phyloP scores from a whole-genome alignment of 2,329 filamentous ascomycete genomes.

The Pyrenophora teres region DNA sequence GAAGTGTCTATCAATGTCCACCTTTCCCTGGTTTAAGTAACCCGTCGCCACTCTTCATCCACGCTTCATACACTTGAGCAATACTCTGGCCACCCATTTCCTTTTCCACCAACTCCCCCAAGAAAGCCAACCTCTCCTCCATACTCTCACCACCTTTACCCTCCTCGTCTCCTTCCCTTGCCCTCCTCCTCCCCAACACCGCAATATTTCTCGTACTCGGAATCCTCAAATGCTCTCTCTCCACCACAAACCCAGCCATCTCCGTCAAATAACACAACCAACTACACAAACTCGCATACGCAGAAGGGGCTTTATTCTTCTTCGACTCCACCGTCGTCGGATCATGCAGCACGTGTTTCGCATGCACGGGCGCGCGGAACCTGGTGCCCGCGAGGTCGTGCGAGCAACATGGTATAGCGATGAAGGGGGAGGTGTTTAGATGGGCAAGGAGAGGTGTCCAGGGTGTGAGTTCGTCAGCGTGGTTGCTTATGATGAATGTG shows the following conservation, averaged over 20 bases:
- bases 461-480: conserved; percentile 92
- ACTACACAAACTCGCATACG: conserved; percentile 80
- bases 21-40: conserved; percentile 53
- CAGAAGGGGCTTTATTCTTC: conserved; percentile 60
- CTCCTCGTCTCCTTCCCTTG: conserved; percentile 57
- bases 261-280: conserved; percentile 74
- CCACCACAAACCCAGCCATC: conserved; percentile 74
- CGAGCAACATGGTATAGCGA: conserved; percentile 95
- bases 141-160: not conserved
- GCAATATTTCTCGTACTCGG: conserved; percentile 89
- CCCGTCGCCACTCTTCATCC: conserved; percentile 58
- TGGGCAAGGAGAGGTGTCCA: conserved; percentile 92
- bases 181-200: conserved; percentile 67
- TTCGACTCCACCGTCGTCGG: conserved; percentile 27
- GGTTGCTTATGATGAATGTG: conserved; percentile 95
- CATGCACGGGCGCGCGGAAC: conserved; percentile 64
- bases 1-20: conserved; percentile 40
- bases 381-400: conserved; percentile 77
- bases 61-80: conserved; percentile 52
- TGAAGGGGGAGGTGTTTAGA: conserved; percentile 76
- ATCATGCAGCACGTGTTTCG: conserved; percentile 25
- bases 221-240: conserved; percentile 86
- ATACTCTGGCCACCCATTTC: conserved; percentile 53
- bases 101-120: conserved; percentile 64
- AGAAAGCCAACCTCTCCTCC: not conserved